Conservation (phyloP, 768 basidiomycete genomes). For the Tulasnella sp. region DNA sequence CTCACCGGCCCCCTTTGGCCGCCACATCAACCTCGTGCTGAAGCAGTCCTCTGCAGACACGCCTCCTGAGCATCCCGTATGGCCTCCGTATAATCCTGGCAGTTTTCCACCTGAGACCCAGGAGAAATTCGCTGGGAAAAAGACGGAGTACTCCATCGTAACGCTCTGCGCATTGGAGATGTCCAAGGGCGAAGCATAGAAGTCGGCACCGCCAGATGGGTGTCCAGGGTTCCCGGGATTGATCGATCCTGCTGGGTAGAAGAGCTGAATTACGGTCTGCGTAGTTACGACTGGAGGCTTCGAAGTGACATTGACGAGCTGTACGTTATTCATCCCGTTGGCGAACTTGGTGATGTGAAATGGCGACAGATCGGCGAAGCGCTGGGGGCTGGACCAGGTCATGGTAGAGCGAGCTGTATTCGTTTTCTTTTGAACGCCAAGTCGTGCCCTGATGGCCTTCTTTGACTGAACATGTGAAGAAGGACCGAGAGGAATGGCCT, state of each 20-base stretch:
- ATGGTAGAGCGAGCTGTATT: not conserved
- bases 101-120: conserved; percentile 79
- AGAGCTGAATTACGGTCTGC: conserved; percentile 43
- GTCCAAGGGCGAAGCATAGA: conserved; percentile 41
- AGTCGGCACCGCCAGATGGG: conserved; percentile 64
- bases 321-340: conserved; percentile 44
- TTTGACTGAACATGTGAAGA: too few species aligned
- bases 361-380: conserved; percentile 46
- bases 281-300: conserved; percentile 27
- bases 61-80: conserved; percentile 57
- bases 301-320: conserved; percentile 39
- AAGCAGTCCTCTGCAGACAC: conserved; percentile 64
- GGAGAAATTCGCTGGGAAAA: conserved; percentile 62
- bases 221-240: conserved; percentile 43
- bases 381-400: conserved; percentile 42
- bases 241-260: conserved; percentile 58
- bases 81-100: conserved; percentile 58
- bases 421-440: not conserved
- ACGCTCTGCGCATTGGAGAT: conserved; percentile 37
- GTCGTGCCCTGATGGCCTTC: too few species aligned
- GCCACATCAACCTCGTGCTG: conserved; percentile 75
- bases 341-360: conserved; percentile 53
- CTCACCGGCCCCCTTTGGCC: conserved; percentile 51
- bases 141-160: conserved; percentile 58
- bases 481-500: too few species aligned